Evolutionary conservation across 177 flowering plant species (phyloP).

Genomic region (Vitis hybrid): DNA sequence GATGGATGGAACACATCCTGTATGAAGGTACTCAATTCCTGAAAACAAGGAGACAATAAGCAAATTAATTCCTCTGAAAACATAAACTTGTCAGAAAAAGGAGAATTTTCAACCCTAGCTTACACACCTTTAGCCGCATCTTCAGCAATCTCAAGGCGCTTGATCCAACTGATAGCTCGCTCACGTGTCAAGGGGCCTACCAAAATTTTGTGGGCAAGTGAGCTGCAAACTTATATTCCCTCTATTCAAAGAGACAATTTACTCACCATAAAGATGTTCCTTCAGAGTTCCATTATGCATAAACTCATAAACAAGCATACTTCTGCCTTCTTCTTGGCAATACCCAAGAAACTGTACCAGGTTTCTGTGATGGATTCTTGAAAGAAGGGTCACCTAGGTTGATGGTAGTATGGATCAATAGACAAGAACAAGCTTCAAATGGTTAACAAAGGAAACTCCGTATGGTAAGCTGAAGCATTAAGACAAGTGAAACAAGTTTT

Average conservation of each 20-base stretch:
- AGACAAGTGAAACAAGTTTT: not conserved
- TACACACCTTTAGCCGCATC: constrained; percentile 90
- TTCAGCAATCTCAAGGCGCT: constrained; percentile 98
- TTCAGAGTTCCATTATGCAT: constrained; percentile 98
- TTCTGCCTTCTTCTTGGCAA: constrained; percentile 90
- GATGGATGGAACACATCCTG: constrained; percentile 89
- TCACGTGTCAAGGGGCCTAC: constrained; percentile 62
- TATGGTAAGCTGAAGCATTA: no score
- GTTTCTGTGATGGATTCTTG: constrained; percentile 97
- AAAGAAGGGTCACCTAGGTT: constrained; percentile 81
- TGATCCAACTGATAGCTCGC: constrained; percentile 69
- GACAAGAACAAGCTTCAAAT: not conserved
- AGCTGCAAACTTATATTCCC: not conserved
- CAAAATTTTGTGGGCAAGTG: constrained; percentile 5
- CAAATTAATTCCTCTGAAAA: not conserved
- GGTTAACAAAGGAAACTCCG: not conserved
- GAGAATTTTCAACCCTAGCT: not conserved
- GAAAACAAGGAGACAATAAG: constrained; percentile 19
- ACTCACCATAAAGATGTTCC: constrained; percentile 92
- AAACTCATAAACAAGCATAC: constrained; percentile 87
- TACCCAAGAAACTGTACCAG: constrained; percentile 91
- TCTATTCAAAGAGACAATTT: not conserved
- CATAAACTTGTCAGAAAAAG: not conserved
- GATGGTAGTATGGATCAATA: constrained; percentile 1
- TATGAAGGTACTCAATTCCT: constrained; percentile 97